Evolutionary conservation across 2,329 filamentous ascomycete genomes (phyloP), one percentile per base, ranked within the genome.

Genomic region (Neocatenulostroma microsporum): DNA sequence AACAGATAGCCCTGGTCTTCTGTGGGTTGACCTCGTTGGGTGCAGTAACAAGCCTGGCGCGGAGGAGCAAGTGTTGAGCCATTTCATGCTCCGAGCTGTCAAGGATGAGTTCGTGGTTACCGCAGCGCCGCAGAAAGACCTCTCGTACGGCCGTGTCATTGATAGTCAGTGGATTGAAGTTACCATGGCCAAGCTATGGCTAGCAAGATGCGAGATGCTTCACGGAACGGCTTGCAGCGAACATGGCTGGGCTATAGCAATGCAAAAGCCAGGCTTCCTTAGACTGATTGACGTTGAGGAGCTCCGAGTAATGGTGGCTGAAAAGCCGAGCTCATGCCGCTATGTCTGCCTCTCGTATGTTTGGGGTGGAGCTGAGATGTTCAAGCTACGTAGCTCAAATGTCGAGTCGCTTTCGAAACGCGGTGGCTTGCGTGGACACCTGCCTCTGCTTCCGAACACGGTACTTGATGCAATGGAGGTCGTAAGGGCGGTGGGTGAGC

Each of bases 61-160:
- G 17, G 18, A 32, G 18, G 5, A 18, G 19, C 12, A 23, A 12
- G 30, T 32, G 12, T 12, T 32, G 4, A 32, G 30, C 18, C 17
- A 23, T 23, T 32, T 32, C 19, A 23, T 32, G 17, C 30, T 32
- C 9, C 30, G 18, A 12, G 18, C 18, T 5, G 30, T 32, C 11
- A 32, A 11, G 30, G 15, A 32, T 13, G 12, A 17, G 4, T 8
- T 32, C 14, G 12, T 17, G 20, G 30, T 32, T 5, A 20, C 10
- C 4, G 20, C 13, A 4, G 23, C 10, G 17, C 30, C 30, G 12
- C 12, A 14, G 9, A 14, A 10, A 14, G 9, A 7, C 7, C 15
- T 32, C 10, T 21, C 30, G 12, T 32, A 32, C 18, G 30, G 30
- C 17, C 30, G 23, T 20, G 30, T 32, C 8, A 17, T 32, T 10